Percentiles rank a stretch among this genome's conserved stretches.
Conservation (phyloP, 768 basidiomycete species). For the Mycena kentingensis region DNA sequence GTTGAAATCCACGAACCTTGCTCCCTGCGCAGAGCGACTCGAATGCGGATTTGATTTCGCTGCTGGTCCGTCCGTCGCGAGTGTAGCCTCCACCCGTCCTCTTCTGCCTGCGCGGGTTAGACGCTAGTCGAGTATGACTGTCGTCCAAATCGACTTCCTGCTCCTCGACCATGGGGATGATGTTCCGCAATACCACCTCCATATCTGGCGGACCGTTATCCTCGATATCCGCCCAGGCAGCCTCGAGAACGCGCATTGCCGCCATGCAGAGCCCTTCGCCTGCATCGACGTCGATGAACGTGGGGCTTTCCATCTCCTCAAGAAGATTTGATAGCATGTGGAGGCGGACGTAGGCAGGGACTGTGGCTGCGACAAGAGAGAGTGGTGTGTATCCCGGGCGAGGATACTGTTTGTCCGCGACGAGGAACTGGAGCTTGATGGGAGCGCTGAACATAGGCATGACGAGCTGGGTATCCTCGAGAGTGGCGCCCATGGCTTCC, state of each 20-base stretch:
- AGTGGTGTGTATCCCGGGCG: slow-evolving; percentile 60
- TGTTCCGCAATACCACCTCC: slow-evolving; percentile 61
- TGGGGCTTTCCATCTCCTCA: slow-evolving; percentile 50
- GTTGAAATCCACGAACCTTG: slow-evolving; percentile 31
- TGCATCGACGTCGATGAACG: slow-evolving; percentile 62
- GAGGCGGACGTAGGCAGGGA: slow-evolving; percentile 81
- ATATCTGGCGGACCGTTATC: slow-evolving; percentile 77
- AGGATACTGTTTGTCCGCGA: slow-evolving; percentile 45
- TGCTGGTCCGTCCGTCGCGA: slow-evolving; percentile 47
- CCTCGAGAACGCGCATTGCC: slow-evolving; percentile 69
- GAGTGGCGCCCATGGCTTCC: slow-evolving; percentile 57
- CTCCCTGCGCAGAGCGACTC: slow-evolving; percentile 42
- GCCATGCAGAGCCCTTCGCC: slow-evolving; percentile 77
- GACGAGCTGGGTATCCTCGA: slow-evolving; percentile 49
- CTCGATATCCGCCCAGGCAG: slow-evolving; percentile 66
- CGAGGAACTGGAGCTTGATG: slow-evolving; percentile 66
- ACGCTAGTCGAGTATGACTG: background rate
- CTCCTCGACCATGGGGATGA: slow-evolving; percentile 42
- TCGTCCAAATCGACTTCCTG: slow-evolving; percentile 10
- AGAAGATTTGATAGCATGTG: slow-evolving; percentile 75
- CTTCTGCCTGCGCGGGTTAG: slow-evolving; percentile 19
- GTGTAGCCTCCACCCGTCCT: slow-evolving; percentile 26
- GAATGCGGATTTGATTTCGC: slow-evolving; percentile 56
- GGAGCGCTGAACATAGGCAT: slow-evolving; percentile 68
- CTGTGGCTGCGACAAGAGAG: slow-evolving; percentile 68